These are phyloP conservation scores for Mastigamoeba balamuthi DNA, from an alignment of 78 protist species.

Conservation along the genomic window DNA sequence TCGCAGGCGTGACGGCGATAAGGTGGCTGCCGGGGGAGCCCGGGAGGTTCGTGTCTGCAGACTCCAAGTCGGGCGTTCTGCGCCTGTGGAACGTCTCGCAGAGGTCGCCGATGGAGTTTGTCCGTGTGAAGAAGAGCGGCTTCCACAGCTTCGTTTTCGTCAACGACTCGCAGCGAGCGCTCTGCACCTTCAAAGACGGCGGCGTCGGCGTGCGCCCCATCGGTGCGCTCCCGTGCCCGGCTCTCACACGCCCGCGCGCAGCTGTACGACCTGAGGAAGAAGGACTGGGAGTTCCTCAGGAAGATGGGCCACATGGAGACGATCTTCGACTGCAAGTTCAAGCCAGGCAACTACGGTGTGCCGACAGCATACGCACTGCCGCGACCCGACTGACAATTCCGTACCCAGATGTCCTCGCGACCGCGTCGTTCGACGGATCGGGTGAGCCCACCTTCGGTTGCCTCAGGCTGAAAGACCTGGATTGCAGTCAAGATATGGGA, in stretches of 20 bases:
- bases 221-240: not conserved
- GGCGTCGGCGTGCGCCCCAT: not conserved
- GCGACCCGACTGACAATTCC: not conserved
- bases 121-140: not conserved
- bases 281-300: not conserved
- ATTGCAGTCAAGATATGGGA: not conserved
- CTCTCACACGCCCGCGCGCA: not conserved
- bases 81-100: not conserved
- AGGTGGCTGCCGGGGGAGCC: no score
- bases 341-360: not conserved
- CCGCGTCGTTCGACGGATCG: conserved; percentile 10
- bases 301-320: conserved; percentile 5
- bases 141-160: not conserved
- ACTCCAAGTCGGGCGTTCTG: not conserved
- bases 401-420: not conserved
- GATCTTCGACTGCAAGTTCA: conserved; percentile 8
- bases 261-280: not conserved
- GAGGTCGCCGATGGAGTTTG: not conserved
- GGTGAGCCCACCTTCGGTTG: not conserved
- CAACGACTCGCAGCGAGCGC: not conserved
- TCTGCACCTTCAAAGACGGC: conserved; percentile 6
- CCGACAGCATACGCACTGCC: not conserved
- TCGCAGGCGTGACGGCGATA: no score
- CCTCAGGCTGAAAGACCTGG: not conserved
- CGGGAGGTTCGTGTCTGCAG: not conserved